Evolutionary conservation across 371 early-diverging fungal species (phyloP).

Genomic region (Catenaria anguillulae): DNA sequence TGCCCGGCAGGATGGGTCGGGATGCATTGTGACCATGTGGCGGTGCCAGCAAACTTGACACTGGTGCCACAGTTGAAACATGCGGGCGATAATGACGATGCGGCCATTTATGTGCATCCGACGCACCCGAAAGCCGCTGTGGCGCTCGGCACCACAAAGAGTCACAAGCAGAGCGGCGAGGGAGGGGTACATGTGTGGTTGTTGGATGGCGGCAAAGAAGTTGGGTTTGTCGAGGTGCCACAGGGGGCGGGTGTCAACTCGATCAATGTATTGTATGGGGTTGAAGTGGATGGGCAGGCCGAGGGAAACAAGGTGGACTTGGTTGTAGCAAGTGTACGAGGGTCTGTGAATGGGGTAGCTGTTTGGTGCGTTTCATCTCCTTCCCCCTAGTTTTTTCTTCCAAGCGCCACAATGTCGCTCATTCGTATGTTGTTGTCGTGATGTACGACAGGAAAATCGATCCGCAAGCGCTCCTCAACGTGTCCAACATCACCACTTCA

Average conservation of each 20-base stretch:
- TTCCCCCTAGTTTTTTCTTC: too few relatives aligned
- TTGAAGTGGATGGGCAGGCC: not conserved
- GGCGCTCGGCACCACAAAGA: not conserved
- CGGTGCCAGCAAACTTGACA: too few relatives aligned
- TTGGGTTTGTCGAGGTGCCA: not conserved
- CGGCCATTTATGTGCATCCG: not conserved
- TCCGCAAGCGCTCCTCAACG: slow-evolving; percentile 2
- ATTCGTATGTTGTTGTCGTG: too few relatives aligned
- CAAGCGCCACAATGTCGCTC: too few relatives aligned
- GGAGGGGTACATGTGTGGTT: not conserved
- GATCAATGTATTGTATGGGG: not conserved
- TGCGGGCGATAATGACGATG: slow-evolving; percentile 3
- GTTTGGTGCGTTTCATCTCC: not conserved
- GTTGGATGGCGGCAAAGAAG: not conserved
- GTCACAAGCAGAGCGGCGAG: not conserved
- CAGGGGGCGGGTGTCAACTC: slow-evolving; percentile 1
- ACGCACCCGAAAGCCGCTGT: not conserved
- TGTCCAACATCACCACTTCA: too few relatives aligned
- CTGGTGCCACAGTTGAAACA: too few relatives aligned
- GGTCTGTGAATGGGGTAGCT: not conserved
- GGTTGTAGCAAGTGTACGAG: not conserved
- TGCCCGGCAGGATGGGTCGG: too few relatives aligned
- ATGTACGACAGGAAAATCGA: slow-evolving; percentile 2
- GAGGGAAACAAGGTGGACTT: not conserved
- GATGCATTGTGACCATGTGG: too few relatives aligned